Evolutionary conservation across 768 basidiomycete species (phyloP), one percentile per base, ranked within the genome.

Genomic region (Mycena crocata): DNA sequence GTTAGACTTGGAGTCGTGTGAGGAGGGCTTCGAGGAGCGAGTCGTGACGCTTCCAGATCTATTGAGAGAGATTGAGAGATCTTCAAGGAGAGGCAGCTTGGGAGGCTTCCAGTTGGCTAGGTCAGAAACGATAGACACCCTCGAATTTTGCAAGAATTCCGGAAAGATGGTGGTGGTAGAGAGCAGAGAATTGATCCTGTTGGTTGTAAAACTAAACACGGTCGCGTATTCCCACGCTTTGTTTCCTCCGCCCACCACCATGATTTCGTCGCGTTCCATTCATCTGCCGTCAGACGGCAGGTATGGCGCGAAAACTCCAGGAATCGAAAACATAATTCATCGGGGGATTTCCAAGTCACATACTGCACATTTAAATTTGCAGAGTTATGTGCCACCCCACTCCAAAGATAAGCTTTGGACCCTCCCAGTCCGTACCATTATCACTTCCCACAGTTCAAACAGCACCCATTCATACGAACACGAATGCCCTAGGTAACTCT

Each of bases 311-410:
- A 57, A 57, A 31, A 57, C 56, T 17, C 56, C 56, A 5, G 56
- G 56, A 19, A 39, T 9, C 28, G 56, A 57, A 34, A 57, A 57
- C 26, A 28, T 42, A 2, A 45, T 44, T 17, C 56, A 57, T 32
- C 28, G 40, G 3, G 42, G 2, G 10, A 21, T 5, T 5, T 10
- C 3, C 17, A 57, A 42, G 40, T 21, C 6, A 42, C 21, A n/a
- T n/a, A n/a, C n/a, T n/a, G n/a, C n/a, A n/a, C n/a, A 8, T 42
- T 42, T 13, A 31, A 26, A 49, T 42, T 28, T 7, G 24, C 42
- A 57, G 39, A 57, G 26, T n/a, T 31, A 57, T 45, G 30, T 57
- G 56, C 56, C 56, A 45, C 56, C 30, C 28, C 56, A 44, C 7
- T n/a, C 56, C 13, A 45, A 49, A n/a, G 9, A n/a, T 4, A 23